phyloP scores from a whole-genome alignment of 441 rosid species.

The Lepidium campestre region DNA sequence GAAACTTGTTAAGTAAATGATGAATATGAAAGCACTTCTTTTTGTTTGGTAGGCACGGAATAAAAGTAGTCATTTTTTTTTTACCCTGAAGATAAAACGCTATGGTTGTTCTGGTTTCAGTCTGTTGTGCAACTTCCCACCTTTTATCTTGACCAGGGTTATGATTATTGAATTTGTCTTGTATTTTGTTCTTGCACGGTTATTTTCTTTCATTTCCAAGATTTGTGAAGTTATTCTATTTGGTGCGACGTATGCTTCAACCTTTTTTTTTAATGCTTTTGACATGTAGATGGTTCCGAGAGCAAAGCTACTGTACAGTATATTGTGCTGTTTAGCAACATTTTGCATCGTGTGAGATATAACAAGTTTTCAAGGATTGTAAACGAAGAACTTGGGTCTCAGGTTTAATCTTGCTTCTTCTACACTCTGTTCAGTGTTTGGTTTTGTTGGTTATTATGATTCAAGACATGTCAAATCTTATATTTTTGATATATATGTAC shows the following conservation, averaged over 20 bases:
- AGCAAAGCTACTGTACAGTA: constrained; percentile 50
- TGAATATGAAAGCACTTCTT: neutral
- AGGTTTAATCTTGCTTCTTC: constrained; percentile 13
- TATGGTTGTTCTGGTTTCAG: neutral
- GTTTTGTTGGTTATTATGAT: neutral
- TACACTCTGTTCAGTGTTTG: neutral
- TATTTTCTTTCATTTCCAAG: neutral
- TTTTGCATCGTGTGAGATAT: constrained; percentile 68
- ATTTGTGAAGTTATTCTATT: neutral
- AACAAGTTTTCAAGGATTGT: constrained; percentile 45
- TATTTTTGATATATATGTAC: neutral
- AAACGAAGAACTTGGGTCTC: constrained; percentile 11
- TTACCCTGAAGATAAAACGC: neutral
- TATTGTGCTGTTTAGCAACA: constrained; percentile 55
- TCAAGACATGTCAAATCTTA: neutral
- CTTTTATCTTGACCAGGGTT: neutral
- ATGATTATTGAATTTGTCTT: neutral
- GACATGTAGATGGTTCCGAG: constrained; percentile 39
- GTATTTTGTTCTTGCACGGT: neutral
- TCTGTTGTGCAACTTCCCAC: neutral
- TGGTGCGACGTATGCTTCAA: neutral
- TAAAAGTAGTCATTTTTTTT: neutral
- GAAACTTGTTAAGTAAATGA: neutral
- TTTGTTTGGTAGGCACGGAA: neutral
- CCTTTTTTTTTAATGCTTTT: neutral